Evolutionary conservation across 192 early-diverging fungal genomes (phyloP).

Genomic region (Cladochytrium replicatum): DNA sequence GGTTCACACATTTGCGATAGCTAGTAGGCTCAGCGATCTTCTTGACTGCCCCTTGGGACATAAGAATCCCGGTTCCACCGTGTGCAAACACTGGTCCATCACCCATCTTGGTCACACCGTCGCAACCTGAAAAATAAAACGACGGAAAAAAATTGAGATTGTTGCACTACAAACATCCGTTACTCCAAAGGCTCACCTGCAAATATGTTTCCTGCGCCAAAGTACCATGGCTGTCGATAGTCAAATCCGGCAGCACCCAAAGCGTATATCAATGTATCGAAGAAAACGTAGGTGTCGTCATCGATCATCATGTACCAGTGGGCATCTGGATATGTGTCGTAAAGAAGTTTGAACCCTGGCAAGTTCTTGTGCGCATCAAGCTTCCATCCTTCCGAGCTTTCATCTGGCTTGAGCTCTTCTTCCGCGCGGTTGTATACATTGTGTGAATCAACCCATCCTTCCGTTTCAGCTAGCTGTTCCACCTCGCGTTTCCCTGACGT

Average conservation of each 20-base stretch:
- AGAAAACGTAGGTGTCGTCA: conserved; percentile 50
- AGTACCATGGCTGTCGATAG: conserved; percentile 26
- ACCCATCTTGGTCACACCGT: conserved; percentile 33
- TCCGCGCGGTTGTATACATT: conserved; percentile 6
- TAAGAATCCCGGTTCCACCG: conserved; percentile 44
- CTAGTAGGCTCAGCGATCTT: conserved; percentile 15
- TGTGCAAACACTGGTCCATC: conserved; percentile 44
- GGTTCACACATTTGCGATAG: conserved; percentile 21
- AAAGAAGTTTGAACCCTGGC: conserved; percentile 37
- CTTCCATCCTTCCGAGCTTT: conserved; percentile 36
- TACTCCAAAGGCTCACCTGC: background rate
- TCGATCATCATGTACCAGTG: conserved; percentile 56
- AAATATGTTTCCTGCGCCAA: conserved; percentile 31
- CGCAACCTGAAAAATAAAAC: too few relatives aligned
- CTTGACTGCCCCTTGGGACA: conserved; percentile 36
- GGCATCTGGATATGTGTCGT: conserved; percentile 38
- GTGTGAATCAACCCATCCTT: too few relatives aligned
- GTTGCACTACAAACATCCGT: background rate
- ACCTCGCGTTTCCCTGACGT: background rate
- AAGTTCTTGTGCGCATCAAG: conserved; percentile 49
- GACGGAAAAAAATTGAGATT: conserved; percentile 3
- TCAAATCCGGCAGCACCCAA: conserved; percentile 25
- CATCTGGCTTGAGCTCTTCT: conserved; percentile 23
- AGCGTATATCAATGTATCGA: conserved; percentile 32
- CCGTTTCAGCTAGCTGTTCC: too few relatives aligned